phyloP scores from a whole-genome alignment of 2,329 filamentous ascomycete species.

The Ascochyta viciae-villosae region DNA sequence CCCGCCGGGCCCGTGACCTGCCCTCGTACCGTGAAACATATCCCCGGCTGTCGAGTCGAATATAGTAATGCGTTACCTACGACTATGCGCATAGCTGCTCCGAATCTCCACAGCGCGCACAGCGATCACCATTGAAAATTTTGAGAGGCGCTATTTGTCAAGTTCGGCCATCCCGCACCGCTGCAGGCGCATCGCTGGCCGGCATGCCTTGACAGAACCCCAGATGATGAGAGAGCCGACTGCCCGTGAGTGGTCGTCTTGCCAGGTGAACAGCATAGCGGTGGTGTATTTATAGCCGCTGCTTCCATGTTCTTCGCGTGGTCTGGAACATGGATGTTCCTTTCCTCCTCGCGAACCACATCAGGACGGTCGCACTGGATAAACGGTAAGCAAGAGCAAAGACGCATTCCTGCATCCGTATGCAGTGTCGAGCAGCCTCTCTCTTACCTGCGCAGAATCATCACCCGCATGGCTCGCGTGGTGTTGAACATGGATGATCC shows the following conservation, averaged over 20 bases:
- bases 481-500: conserved; percentile 16
- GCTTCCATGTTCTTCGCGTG: conserved; percentile 25
- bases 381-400: background rate
- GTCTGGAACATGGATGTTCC: conserved; percentile 27
- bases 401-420: background rate
- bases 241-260: conserved; percentile 1
- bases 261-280: conserved; percentile 5
- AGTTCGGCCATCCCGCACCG: conserved; percentile 10
- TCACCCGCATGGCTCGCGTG: conserved; percentile 16
- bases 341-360: conserved; percentile 1
- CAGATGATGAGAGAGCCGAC: conserved; percentile 10
- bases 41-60: conserved; percentile 19
- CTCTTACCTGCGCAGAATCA: conserved; percentile 15
- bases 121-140: conserved; percentile 12
- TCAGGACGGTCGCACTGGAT: background rate
- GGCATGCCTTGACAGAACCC: conserved; percentile 3
- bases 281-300: conserved; percentile 26
- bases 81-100: conserved; percentile 10
- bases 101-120: conserved; percentile 15
- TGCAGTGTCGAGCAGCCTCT: conserved; percentile 5
- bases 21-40: conserved; percentile 21
- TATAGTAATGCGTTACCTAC: conserved; percentile 23
- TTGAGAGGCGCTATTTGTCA: conserved; percentile 19
- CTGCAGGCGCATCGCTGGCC: conserved; percentile 8
- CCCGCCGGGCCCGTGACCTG: conserved; percentile 8